phyloP scores from a whole-genome alignment of 179 eudicot genomes.

The Beta lomatogona region DNA sequence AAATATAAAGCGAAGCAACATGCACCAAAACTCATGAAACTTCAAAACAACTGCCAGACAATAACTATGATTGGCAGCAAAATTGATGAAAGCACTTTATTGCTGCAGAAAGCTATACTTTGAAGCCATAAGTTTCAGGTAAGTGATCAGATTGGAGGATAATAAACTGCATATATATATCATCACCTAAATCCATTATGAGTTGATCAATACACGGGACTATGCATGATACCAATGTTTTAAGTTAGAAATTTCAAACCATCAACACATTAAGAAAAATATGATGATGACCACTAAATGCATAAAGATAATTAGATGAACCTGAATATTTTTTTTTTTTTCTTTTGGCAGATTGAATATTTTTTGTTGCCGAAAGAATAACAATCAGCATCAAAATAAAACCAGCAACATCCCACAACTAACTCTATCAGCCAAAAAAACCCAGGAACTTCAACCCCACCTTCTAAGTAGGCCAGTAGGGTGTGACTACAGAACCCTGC shows the following conservation, averaged over 20 bases:
- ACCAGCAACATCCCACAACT: too few relatives aligned
- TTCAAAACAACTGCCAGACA: neutral
- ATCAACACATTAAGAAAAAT: neutral
- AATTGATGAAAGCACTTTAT: neutral
- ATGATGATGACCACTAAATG: neutral
- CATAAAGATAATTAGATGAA: neutral
- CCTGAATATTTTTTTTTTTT: neutral
- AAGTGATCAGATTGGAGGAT: neutral
- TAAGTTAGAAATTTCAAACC: neutral
- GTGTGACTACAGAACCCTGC: too few relatives aligned
- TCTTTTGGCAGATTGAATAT: too few relatives aligned
- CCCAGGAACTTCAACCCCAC: too few relatives aligned
- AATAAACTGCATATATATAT: neutral
- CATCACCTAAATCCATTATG: neutral
- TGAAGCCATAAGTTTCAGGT: neutral
- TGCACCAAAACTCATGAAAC: constrained; percentile 1
- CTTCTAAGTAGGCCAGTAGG: too few relatives aligned
- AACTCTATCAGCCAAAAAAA: too few relatives aligned
- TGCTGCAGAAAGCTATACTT: constrained; percentile 4
- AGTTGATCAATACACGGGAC: neutral
- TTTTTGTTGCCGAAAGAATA: too few relatives aligned
- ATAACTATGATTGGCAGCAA: neutral
- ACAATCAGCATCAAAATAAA: too few relatives aligned
- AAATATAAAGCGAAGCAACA: constrained; percentile 13
- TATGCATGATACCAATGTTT: neutral